Base-by-base conservation (phyloP, 202 grass and related monocot genomes). In the Sporobolus alterniflorus region DNA sequence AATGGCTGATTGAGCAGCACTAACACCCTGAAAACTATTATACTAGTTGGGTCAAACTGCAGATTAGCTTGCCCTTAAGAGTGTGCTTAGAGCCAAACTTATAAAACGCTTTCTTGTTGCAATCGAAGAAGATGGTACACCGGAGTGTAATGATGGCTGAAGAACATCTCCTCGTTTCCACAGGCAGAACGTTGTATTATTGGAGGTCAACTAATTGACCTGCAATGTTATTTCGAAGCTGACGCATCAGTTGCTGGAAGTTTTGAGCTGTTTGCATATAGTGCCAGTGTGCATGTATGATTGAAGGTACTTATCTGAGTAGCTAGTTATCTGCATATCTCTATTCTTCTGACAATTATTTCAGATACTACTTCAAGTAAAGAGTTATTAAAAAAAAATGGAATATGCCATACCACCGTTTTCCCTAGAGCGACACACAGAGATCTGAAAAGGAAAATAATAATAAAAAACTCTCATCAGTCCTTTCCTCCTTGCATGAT, bases 201-300 rank as follows among this genome's bases (percentile, higher is more conserved):
- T 44, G 21, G 10, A n/a, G 46, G 73, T 75, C 87, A 89, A 67
- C 76, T 24, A 88, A 77, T 88, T 89, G 75, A 84, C 81, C 16
- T 6, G 42, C 26, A 69, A 80, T 84, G 31, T 70, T 65, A 80
- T 80, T 80, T 34, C 46, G 75, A 28, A 75, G 50, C 51, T 68
- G 40, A 16, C n/a, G 54, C 22, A 33, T 44, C 71, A 87, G 64
- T 82, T 70, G 85, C 21, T 68, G 9, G 13, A 64, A 26, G 71
- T 33, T 75, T 75, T 67, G 68, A 69, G 31, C 74, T 18, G 71
- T 20, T 76, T 3, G 36, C 7, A 24, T n/a, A n/a, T 54, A 82
- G 16, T 47, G 16, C 22, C 65, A 52, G 29, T 42, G 52, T 68
- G 61, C 28, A 47, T 48, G 66, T 33, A 56, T 13, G 56, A 61